Evolutionary conservation across 1,139 yeast genomes (phyloP).

Genomic region (Barnettozyma hawaiiensis): DNA sequence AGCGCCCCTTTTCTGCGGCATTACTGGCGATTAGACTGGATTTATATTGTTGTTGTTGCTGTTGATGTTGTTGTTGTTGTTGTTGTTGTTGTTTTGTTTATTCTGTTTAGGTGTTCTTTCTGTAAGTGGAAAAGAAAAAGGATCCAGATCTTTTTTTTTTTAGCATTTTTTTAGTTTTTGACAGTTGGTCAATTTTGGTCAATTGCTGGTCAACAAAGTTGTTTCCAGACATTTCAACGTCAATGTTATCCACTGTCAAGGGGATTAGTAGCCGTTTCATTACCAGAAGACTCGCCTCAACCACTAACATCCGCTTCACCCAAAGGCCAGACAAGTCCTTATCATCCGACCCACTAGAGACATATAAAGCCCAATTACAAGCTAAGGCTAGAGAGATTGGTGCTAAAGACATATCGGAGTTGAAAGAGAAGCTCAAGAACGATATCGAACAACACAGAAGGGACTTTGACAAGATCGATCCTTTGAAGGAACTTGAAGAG

Average conservation of each 20-base stretch:
- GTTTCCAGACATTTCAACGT: background rate
- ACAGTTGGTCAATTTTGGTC: background rate
- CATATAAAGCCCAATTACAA: slow-evolving; percentile 36
- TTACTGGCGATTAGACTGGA: background rate
- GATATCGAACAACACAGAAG: slow-evolving; percentile 52
- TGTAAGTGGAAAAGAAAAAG: background rate
- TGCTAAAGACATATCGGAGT: slow-evolving; percentile 48
- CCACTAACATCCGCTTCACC: slow-evolving; percentile 4
- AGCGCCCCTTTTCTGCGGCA: background rate
- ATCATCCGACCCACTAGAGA: slow-evolving; percentile 10
- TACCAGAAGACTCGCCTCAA: slow-evolving; percentile 7
- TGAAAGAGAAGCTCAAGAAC: slow-evolving; percentile 58
- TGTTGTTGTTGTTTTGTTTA: too few species aligned
- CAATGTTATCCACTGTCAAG: slow-evolving; percentile 1
- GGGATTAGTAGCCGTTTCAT: background rate
- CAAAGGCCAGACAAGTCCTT: slow-evolving; percentile 1
- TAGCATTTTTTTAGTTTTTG: too few species aligned
- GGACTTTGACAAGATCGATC: slow-evolving; percentile 59
- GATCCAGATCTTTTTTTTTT: background rate
- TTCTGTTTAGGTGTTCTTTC: too few species aligned
- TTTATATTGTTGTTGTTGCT: too few species aligned
- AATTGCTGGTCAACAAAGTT: background rate
- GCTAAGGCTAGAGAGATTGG: slow-evolving; percentile 46
- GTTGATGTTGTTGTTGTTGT: too few species aligned
- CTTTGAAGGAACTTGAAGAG: slow-evolving; percentile 59